Conservation (phyloP, 441 rosid species). For the Isatis lusitanica region DNA sequence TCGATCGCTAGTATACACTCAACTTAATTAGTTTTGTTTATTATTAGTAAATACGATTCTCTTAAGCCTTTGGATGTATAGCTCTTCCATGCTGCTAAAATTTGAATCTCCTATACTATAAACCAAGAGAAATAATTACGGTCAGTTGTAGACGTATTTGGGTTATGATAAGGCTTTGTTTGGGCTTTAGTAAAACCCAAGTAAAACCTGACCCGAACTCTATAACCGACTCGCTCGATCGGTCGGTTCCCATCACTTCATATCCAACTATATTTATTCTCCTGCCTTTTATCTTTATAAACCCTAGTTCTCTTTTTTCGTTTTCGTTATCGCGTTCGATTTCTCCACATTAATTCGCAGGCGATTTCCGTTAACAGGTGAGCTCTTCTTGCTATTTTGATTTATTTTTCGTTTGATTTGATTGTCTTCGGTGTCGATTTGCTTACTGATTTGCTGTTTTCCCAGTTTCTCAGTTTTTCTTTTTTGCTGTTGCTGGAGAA, state of each 20-base stretch:
- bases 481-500: neutral
- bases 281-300: neutral
- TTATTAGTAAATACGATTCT: too few relatives aligned
- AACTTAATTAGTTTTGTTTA: too few relatives aligned
- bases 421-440: neutral
- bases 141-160: neutral
- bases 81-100: too few relatives aligned
- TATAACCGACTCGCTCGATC: constrained; percentile 17
- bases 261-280: neutral
- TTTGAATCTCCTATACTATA: too few relatives aligned
- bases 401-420: neutral
- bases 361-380: constrained; percentile 9
- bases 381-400: neutral
- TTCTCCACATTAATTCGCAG: neutral
- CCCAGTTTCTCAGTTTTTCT: neutral
- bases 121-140: too few relatives aligned
- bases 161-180: neutral
- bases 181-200: neutral
- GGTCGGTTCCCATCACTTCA: neutral
- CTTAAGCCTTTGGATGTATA: too few relatives aligned
- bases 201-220: neutral
- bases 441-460: neutral
- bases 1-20: too few relatives aligned
- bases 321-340: neutral
- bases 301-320: constrained; percentile 18